These are phyloP conservation scores for Mycena citricolor DNA, from an alignment of 1,284 basidiomycete genomes.

Conservation along the genomic window DNA sequence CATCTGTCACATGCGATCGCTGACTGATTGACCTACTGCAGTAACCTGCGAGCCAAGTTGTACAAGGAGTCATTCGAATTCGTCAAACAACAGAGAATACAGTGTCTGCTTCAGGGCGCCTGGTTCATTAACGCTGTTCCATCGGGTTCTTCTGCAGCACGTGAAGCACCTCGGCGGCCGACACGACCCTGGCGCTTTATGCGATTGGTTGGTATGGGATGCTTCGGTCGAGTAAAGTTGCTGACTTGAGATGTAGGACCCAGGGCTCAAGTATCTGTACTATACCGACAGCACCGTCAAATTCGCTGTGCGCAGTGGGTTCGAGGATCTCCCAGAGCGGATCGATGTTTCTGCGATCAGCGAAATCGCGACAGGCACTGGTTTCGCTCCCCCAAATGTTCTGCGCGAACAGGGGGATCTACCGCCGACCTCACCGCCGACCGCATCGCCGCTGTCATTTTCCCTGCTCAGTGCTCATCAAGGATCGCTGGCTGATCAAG, in stretches of 20 bases:
- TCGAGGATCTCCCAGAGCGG: conserved; percentile 85
- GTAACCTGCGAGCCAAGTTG: conserved; percentile 83
- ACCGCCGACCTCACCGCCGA: conserved; percentile 49
- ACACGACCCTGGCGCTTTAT: conserved; percentile 76
- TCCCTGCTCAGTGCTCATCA: conserved; percentile 74
- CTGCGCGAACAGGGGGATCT: conserved; percentile 60
- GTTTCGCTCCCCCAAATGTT: conserved; percentile 63
- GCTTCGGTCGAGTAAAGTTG: conserved; percentile 6
- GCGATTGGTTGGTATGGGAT: conserved; percentile 53
- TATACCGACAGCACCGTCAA: conserved; percentile 80
- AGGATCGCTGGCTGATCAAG: conserved; percentile 80
- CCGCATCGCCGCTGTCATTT: conserved; percentile 76
- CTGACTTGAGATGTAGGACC: conserved; percentile 52
- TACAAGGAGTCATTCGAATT: conserved; percentile 94
- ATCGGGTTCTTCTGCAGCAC: conserved; percentile 42
- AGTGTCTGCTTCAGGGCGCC: conserved; percentile 85
- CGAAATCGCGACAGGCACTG: conserved; percentile 80
- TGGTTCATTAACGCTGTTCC: conserved; percentile 85
- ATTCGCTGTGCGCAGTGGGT: conserved; percentile 73
- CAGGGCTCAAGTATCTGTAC: conserved; percentile 75
- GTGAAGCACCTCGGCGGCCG: conserved; percentile 55
- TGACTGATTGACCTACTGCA: conserved; percentile 31
- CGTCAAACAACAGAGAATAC: conserved; percentile 86
- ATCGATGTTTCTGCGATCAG: conserved; percentile 80
- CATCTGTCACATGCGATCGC: conserved; percentile 4